Evolutionary conservation across 805 yeast genomes (phyloP).

Genomic region (Yamadazyma nakazawae): DNA sequence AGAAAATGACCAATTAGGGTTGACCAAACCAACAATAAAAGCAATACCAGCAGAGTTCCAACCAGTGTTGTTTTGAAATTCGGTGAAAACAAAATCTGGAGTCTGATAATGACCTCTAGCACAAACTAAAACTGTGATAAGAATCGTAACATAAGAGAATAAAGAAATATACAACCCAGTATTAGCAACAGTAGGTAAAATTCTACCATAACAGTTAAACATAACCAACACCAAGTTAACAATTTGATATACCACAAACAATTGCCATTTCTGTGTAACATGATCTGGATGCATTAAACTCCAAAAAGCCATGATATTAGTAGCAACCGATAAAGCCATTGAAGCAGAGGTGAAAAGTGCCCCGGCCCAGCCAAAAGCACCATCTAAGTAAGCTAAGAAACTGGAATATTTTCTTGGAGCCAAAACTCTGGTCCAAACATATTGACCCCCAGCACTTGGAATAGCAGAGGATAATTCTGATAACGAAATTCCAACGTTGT

Average conservation of each 20-base stretch:
- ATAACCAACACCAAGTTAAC: conserved; percentile 40
- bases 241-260: conserved; percentile 48
- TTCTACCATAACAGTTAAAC: conserved; percentile 50
- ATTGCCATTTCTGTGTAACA: conserved; percentile 44
- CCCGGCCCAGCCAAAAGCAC: conserved; percentile 43
- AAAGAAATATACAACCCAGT: conserved; percentile 52
- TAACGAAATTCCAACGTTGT: conserved; percentile 36
- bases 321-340: conserved; percentile 35
- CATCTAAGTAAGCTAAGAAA: conserved; percentile 38
- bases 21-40: conserved; percentile 65
- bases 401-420: conserved; percentile 37
- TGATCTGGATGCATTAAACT: conserved; percentile 35
- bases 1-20: conserved; percentile 67
- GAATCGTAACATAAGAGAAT: conserved; percentile 50
- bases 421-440: conserved; percentile 39
- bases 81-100: conserved; percentile 51
- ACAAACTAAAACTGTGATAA: conserved; percentile 50
- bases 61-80: conserved; percentile 56
- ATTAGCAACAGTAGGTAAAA: conserved; percentile 50
- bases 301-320: conserved; percentile 36
- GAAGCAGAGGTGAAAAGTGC: conserved; percentile 40
- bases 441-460: conserved; percentile 44
- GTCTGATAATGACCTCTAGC: conserved; percentile 51
- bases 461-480: conserved; percentile 39
- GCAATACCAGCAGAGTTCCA: conserved; percentile 60